phyloP scores from a whole-genome alignment of 2,329 filamentous ascomycete genomes.

The Parastagonospora nodorum region DNA sequence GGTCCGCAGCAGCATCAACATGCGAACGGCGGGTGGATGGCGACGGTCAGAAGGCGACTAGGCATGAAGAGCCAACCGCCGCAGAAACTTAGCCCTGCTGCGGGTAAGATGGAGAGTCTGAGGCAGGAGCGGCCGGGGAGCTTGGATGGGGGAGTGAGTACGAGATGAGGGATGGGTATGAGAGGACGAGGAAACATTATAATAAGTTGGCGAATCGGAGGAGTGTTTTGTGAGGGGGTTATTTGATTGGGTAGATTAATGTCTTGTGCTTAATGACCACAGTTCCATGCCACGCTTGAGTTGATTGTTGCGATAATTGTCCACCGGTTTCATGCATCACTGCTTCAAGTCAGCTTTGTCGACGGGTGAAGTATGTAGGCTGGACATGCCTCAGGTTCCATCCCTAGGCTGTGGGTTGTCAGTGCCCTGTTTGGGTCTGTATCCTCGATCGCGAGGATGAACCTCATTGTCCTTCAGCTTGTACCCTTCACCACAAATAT shows the following conservation, averaged over 20 bases:
- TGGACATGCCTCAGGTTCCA: background rate
- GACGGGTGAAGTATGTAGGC: no score
- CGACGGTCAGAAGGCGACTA: slow-evolving; percentile 4
- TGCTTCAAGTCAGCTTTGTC: no score
- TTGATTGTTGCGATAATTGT: no score
- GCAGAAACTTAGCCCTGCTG: slow-evolving; percentile 19
- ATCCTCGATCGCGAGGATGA: background rate
- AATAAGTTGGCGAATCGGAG: slow-evolving; percentile 43
- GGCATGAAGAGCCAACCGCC: slow-evolving; percentile 14
- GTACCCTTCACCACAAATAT: background rate
- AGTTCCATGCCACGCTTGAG: background rate
- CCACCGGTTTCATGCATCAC: no score
- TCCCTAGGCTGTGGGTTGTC: background rate
- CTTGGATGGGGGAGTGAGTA: slow-evolving; percentile 27
- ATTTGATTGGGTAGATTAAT: background rate
- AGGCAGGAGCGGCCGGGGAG: slow-evolving; percentile 24
- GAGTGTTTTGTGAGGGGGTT: slow-evolving; percentile 37
- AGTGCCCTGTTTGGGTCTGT: background rate
- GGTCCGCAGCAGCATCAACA: no score
- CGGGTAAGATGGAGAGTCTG: slow-evolving; percentile 23
- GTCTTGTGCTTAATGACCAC: background rate
- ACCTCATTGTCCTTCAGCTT: background rate
- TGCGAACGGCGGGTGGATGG: no score
- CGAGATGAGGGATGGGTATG: slow-evolving; percentile 43
- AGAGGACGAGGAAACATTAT: slow-evolving; percentile 41